These are phyloP conservation scores for Tetraselmis striata DNA, from an alignment of 139 green algal species.

Conservation along the genomic window DNA sequence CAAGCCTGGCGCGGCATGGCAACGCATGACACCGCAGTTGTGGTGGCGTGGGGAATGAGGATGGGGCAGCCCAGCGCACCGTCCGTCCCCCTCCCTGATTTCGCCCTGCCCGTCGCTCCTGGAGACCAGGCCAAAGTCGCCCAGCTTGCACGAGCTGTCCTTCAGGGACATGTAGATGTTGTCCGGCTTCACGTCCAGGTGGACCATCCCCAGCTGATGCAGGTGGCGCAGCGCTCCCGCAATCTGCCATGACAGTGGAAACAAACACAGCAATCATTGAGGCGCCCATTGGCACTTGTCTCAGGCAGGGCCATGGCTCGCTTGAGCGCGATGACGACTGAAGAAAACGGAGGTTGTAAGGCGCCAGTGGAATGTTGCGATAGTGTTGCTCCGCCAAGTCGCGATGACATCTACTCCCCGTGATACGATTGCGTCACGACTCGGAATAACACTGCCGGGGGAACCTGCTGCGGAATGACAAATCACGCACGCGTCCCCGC, in stretches of 20 bases:
- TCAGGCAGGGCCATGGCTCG: background rate
- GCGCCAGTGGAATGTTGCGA: too few species aligned
- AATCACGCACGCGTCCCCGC: too few species aligned
- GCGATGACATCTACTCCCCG: too few species aligned
- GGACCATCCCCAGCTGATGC: conserved; percentile 70
- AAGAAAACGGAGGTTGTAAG: background rate
- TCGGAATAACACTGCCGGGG: too few species aligned
- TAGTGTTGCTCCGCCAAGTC: too few species aligned
- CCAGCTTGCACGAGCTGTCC: conserved; percentile 70
- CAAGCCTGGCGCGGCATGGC: too few species aligned
- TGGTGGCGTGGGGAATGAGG: too few species aligned
- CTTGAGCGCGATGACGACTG: background rate
- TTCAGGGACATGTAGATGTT: conserved; percentile 69
- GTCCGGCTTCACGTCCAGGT: conserved; percentile 94
- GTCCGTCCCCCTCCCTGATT: conserved; percentile 64
- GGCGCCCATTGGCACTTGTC: background rate
- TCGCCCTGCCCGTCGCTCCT: conserved; percentile 17
- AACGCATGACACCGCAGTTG: too few species aligned
- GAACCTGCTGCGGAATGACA: too few species aligned
- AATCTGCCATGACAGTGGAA: background rate
- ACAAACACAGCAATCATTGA: background rate
- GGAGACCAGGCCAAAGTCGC: conserved; percentile 84
- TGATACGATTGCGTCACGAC: too few species aligned
- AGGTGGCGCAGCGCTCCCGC: conserved; percentile 63
- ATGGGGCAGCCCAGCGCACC: conserved; percentile 42